Base-by-base conservation (phyloP, 2,329 filamentous ascomycete genomes). In the Clathrospora elynae region DNA sequence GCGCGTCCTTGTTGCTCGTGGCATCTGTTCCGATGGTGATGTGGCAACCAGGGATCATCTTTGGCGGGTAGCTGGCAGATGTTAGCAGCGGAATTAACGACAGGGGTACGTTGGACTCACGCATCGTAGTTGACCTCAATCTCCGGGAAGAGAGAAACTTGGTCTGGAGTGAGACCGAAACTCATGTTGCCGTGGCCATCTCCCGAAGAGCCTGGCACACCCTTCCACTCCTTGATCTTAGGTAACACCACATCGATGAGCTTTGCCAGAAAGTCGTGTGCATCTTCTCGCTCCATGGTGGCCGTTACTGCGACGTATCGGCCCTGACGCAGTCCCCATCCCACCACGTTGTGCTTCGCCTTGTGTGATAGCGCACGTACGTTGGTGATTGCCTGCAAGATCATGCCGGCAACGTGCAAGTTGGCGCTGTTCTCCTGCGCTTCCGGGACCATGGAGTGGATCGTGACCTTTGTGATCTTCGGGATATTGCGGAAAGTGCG, bases 141-240 rank as follows among this genome's bases (percentile, higher is more conserved):
- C 75, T 99, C 93, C 0, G 93, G 93, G 74, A 97, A 99, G 54
- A 88, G 76, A 35, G 86, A 83, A 61, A 96, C 83, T 57, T 87
- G 83, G 45, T 89, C 85, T 4, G 85, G 78, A 10, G 79, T 79
- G 59, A 99, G 78, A 56, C 93, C 93, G 70, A 91, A 92, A 7
- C 79, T 80, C 56, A 99, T 79, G 70, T 97, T 96, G 24, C 93
- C 93, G 49, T 86, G 86, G 64, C 84, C 85, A 70, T 99, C 93
- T 64, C 93, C 93, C 25, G 88, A 88, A 29, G 76, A 81, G 34
- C 83, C 84, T 57, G 81, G 81, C n/a, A 88, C 77, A 46, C 93
- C 93, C 42, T 82, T 83, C 87, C 90, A 99, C 59, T 99, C 93
- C 78, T 97, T 99, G 73, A 99, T 95, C 65, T 85, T 88, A 25